Percentiles rank a stretch among this genome's conserved stretches.
Conservation (phyloP, 75 land plant species). For the Adiantum capillusveneris region DNA sequence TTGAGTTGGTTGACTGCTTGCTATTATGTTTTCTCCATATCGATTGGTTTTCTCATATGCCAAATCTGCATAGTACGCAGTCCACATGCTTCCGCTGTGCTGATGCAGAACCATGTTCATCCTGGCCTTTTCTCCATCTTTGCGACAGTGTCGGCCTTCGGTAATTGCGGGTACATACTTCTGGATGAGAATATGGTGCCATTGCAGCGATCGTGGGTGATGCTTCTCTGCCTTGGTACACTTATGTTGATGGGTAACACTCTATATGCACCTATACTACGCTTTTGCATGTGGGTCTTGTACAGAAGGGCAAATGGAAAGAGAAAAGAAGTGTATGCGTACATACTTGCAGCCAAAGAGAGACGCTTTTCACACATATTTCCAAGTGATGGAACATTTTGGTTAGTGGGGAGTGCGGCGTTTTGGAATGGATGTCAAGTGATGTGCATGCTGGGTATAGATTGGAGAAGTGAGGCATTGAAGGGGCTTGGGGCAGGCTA, state of each 20-base stretch:
- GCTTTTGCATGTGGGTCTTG: conserved; percentile 20
- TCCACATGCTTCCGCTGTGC: conserved; percentile 9
- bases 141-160: conserved; percentile 50
- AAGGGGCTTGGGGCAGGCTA: conserved; percentile 28
- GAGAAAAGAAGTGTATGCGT: conserved; percentile 15
- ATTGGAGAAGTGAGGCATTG: conserved; percentile 33
- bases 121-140: conserved; percentile 34
- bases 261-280: conserved; percentile 24
- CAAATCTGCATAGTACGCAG: conserved; percentile 13
- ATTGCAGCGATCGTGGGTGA: conserved; percentile 30
- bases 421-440: conserved; percentile 31
- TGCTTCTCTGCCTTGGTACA: conserved; percentile 34
- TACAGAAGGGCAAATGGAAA: not conserved
- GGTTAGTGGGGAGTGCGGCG: conserved; percentile 27
- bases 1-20: not conserved
- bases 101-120: conserved; percentile 20
- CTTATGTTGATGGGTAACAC: conserved; percentile 34
- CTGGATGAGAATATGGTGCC: conserved; percentile 64
- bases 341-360: not conserved
- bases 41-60: conserved; percentile 14
- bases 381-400: conserved; percentile 7
- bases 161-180: conserved; percentile 59
- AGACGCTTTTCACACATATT: conserved; percentile 37
- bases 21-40: conserved; percentile 9
- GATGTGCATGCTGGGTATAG: conserved; percentile 27